These are phyloP conservation scores for Herpetospermum pedunculosum DNA, from an alignment of 306 rosid species.

Conservation along the genomic window DNA sequence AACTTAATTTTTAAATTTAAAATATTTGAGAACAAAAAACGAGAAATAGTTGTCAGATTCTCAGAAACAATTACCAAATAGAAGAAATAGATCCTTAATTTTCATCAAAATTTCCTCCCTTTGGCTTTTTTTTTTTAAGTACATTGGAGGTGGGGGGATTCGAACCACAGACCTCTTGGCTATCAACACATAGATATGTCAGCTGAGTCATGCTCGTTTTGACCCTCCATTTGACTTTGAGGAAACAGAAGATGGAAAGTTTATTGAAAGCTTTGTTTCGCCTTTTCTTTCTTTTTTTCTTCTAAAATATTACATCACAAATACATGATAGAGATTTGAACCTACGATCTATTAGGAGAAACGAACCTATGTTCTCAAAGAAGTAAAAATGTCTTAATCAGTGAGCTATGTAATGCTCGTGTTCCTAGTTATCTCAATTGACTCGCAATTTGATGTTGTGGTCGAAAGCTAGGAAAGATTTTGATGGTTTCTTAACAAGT, in stretches of 20 bases:
- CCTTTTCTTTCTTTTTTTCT: background rate
- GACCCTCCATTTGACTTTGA: background rate
- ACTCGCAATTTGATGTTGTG: background rate
- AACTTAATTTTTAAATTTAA: too few species aligned
- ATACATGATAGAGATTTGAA: background rate
- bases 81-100: background rate
- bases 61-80: background rate
- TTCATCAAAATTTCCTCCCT: background rate
- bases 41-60: background rate
- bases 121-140: too few species aligned
- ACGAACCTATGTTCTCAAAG: background rate
- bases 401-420: too few species aligned
- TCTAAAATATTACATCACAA: background rate
- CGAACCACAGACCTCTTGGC: too few species aligned
- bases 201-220: too few species aligned
- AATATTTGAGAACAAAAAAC: too few species aligned
- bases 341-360: background rate
- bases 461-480: constrained; percentile 21
- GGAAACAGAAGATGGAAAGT: background rate
- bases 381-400: background rate
- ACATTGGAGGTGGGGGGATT: too few species aligned
- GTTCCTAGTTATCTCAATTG: background rate
- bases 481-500: constrained; percentile 48
- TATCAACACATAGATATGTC: too few species aligned
- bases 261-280: background rate